These are phyloP conservation scores for Ganoderma meredithae DNA, from an alignment of 1,284 basidiomycete species.

Conservation along the genomic window DNA sequence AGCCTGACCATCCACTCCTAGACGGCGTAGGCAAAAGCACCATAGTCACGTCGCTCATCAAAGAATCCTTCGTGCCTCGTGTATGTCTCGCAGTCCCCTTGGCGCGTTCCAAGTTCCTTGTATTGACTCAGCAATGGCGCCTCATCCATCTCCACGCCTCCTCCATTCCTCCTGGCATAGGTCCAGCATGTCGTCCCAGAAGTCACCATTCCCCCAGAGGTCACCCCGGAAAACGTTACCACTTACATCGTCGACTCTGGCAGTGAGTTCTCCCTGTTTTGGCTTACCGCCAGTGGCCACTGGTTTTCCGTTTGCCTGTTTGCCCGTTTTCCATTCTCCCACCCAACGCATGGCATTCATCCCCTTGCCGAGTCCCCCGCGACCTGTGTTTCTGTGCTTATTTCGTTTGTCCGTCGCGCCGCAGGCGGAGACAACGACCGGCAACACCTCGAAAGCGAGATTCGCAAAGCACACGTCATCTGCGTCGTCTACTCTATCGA, in stretches of 20 bases:
- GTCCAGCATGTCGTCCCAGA: slow-evolving; percentile 93
- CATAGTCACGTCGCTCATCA: slow-evolving; percentile 94
- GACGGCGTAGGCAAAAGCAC: slow-evolving; percentile 96
- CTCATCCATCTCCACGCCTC: background rate
- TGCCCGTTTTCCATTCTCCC: background rate
- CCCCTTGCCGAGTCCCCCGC: background rate
- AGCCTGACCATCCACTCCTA: slow-evolving; percentile 41
- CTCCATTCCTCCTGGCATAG: slow-evolving; percentile 46
- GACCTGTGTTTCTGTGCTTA: background rate
- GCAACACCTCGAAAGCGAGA: slow-evolving; percentile 91
- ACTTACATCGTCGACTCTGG: slow-evolving; percentile 97
- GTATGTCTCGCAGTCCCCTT: slow-evolving; percentile 53
- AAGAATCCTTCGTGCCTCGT: slow-evolving; percentile 90
- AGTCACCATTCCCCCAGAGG: slow-evolving; percentile 95
- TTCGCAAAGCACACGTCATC: slow-evolving; percentile 97
- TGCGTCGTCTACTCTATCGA: slow-evolving; percentile 98
- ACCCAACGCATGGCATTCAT: background rate
- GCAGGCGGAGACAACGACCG: slow-evolving; percentile 82
- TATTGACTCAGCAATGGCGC: slow-evolving; percentile 1
- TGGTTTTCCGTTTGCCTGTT: background rate
- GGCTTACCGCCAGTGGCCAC: background rate
- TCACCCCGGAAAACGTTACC: slow-evolving; percentile 94
- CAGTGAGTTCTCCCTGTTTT: slow-evolving; percentile 57
- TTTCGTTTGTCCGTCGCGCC: background rate
- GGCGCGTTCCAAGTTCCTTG: slow-evolving; percentile 13